Conservation (phyloP, 805 yeast genomes). For the Sugiyamaella valdiviana region DNA sequence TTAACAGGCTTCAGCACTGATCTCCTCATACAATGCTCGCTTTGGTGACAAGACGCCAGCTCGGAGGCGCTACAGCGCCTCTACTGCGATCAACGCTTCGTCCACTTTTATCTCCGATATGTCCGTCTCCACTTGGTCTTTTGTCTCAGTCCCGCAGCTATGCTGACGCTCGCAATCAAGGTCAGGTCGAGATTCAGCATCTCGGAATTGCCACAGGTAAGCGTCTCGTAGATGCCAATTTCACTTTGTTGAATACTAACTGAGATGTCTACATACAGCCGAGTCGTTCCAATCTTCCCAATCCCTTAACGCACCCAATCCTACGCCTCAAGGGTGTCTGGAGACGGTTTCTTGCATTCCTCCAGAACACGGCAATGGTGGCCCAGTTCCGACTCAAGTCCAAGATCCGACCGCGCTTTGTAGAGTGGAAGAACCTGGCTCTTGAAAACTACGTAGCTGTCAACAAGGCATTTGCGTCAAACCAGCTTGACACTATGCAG, state of each 20-base stretch:
- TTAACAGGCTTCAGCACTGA: too few species aligned
- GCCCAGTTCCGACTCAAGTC: conserved; percentile 66
- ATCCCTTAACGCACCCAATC: conserved; percentile 37
- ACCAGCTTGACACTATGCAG: conserved; percentile 42
- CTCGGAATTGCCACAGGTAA: conserved; percentile 16
- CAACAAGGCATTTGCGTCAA: conserved; percentile 72
- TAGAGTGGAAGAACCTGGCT: conserved; percentile 80
- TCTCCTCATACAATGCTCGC: too few species aligned
- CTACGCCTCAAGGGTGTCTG: conserved; percentile 41
- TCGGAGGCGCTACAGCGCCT: too few species aligned
- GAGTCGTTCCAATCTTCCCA: conserved; percentile 42
- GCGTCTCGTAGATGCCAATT: not conserved
- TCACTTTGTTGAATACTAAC: not conserved
- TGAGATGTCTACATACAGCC: conserved; percentile 49
- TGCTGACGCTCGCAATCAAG: not conserved
- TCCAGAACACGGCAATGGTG: conserved; percentile 56
- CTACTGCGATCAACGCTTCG: not conserved
- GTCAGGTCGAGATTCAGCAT: conserved; percentile 15
- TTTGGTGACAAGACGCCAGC: too few species aligned
- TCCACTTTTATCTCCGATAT: not conserved
- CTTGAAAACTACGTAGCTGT: conserved; percentile 69
- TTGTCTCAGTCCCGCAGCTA: not conserved
- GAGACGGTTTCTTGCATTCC: conserved; percentile 57
- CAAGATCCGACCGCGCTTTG: conserved; percentile 56
- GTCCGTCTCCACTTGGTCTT: not conserved